Percentiles rank a stretch among this genome's conserved stretches.
phyloP scores from a whole-genome alignment of 441 rosid species.

The Adansonia rubrostipa region DNA sequence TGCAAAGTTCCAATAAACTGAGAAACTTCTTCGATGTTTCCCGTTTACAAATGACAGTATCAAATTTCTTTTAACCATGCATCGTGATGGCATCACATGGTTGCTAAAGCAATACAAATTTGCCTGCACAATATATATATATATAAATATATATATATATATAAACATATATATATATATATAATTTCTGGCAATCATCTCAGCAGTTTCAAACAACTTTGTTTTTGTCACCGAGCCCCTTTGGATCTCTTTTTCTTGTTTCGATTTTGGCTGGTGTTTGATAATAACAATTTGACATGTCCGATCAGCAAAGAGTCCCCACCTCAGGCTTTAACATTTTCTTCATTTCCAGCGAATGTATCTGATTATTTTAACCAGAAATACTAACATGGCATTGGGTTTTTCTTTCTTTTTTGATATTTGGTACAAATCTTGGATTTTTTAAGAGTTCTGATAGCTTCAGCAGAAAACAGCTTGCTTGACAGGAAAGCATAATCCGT shows the following conservation, averaged over 20 bases:
- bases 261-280: neutral
- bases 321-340: neutral
- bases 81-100: neutral
- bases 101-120: neutral
- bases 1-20: constrained; percentile 25
- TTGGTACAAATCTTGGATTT: constrained; percentile 8
- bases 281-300: neutral
- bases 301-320: too few relatives aligned
- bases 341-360: neutral
- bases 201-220: neutral
- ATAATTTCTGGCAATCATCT: neutral
- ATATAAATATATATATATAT: too few relatives aligned
- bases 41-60: neutral
- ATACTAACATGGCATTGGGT: neutral
- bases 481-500: neutral
- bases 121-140: neutral
- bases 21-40: constrained; percentile 54
- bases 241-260: neutral
- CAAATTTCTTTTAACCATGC: neutral
- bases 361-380: neutral
- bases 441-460: neutral
- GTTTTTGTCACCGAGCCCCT: neutral
- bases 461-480: neutral
- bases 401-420: neutral
- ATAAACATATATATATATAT: neutral